Percentiles rank a stretch among this genome's conserved stretches.
Evolutionary conservation across 2,329 filamentous ascomycete species (phyloP).

Genomic region (Gaeumannomyces sp.): DNA sequence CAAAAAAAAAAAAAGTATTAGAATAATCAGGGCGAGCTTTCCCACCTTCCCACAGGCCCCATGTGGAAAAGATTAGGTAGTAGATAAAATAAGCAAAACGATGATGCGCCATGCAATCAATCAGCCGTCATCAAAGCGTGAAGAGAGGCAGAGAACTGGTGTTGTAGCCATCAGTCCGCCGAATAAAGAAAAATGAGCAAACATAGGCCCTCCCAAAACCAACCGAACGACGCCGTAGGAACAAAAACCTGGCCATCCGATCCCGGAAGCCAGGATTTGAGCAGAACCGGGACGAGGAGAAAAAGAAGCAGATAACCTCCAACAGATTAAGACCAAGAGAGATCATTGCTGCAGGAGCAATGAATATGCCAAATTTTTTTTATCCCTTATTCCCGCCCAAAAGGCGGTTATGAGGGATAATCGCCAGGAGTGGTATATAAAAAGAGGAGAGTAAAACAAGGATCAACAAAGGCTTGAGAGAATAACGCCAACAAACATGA

Average conservation of each 20-base stretch:
- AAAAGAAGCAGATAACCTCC: neutral
- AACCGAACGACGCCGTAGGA: neutral
- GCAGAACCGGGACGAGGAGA: neutral
- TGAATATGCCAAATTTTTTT: neutral
- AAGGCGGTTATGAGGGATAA: neutral
- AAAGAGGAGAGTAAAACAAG: neutral
- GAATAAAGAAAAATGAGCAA: neutral
- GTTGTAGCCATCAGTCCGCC: neutral
- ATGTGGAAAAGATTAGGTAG: no score
- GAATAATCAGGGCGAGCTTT: neutral
- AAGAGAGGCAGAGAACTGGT: neutral
- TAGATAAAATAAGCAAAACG: neutral
- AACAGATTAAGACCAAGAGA: neutral
- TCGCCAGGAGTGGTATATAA: neutral
- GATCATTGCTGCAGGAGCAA: neutral
- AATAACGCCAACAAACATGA: no score
- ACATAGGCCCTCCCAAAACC: neutral
- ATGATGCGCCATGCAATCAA: neutral
- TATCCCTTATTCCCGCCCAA: neutral
- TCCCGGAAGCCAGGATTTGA: neutral
- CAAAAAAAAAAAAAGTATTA: neutral
- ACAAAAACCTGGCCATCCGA: neutral
- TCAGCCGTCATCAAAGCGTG: neutral
- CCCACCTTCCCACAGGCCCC: no score
- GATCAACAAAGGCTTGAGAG: no score